Evolutionary conservation across 345 rosid species (phyloP), one percentile per base, ranked within the genome.

Genomic region (Brassica juncea): DNA sequence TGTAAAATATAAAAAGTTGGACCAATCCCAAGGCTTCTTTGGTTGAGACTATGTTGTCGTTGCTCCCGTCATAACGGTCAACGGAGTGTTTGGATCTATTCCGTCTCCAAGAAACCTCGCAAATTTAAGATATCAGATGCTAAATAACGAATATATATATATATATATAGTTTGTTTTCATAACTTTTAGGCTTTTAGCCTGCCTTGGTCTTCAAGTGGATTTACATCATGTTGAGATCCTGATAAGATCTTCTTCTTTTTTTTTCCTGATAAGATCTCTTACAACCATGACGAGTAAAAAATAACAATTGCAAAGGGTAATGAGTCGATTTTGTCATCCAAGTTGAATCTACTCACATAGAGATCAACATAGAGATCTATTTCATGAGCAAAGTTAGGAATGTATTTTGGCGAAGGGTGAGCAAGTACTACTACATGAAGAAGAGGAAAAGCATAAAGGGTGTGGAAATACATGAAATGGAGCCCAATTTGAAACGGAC

Each of bases 401-500:
- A 19, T 19, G 19, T 19, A 19, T 19, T 19, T 19, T 19, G 19
- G 19, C 19, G 19, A 19, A 19, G 19, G 19, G 19, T 19, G 19
- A 19, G 19, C 19, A 19, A 64, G 62, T 52, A 31, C 34, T 0
- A 30, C 37, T 11, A 77, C 8, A 52, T 10, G 14, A 69, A 62
- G 71, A 77, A 21, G 70, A 28, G 15, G 32, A 21, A 14, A 68
- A 35, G 71, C 59, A 77, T 27, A 30, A 16, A 71, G 27, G 63
- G 81, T 65, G 72, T 55, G 81, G 67, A 65, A 19, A 64, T 15
- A 77, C 16, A 64, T 3, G 73, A 44, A 72, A 73, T 73, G 82
- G 82, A 79, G 82, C 78, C 70, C 78, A 79, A 73, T 14, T 23
- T 23, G 73, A 67, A 73, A 67, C 58, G 58, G 74, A 79, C 82